Evolutionary conservation across 345 rosid species (phyloP), one percentile per base, ranked within the genome.

Genomic region (Pelargonium nanum): DNA sequence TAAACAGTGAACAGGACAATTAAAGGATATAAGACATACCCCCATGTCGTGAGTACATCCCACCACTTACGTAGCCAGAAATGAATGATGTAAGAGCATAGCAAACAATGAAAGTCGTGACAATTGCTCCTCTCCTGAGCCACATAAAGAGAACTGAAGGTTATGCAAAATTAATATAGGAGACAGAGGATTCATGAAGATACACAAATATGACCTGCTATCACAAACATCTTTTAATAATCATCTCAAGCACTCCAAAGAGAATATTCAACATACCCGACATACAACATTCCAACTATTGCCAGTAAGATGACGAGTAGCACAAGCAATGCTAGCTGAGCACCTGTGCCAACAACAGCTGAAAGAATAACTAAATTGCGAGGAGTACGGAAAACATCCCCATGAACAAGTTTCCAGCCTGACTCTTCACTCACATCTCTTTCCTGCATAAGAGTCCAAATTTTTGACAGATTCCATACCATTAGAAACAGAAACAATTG

Each of bases 21-120:
- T 34, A 16, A 67, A 53, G 24, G 40, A 50, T 3, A 69, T 58
- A 50, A 60, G 53, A 24, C 89, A 73, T 78, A 94, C 99, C 97
- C 19, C 99, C 99, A 67, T 85, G 74, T 66, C 97, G 88, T 40
- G 99, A 94, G 79, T 94, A 90, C 97, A 94, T 88, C 55, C 99
- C 99, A 63, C 99, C 99, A 13, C 96, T 94, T 68, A 94, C 97
- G 63, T 94, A 94, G 69, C 99, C 99, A 72, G 99, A 82, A 64
- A 94, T 74, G 68, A 94, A 94, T 45, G 99, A 94, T 16, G 97
- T 94, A 72, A 94, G 81, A 60, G 99, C 99, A 64, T 94, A 94
- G 66, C 96, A 94, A 24, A 90, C 85, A 55, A 94, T 90, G 76
- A 88, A 94, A 60, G 99, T 90, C 24, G 99, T 94, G 67, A 88